Conservation (phyloP, 768 basidiomycete species). For the Phylloporus arenicola region DNA sequence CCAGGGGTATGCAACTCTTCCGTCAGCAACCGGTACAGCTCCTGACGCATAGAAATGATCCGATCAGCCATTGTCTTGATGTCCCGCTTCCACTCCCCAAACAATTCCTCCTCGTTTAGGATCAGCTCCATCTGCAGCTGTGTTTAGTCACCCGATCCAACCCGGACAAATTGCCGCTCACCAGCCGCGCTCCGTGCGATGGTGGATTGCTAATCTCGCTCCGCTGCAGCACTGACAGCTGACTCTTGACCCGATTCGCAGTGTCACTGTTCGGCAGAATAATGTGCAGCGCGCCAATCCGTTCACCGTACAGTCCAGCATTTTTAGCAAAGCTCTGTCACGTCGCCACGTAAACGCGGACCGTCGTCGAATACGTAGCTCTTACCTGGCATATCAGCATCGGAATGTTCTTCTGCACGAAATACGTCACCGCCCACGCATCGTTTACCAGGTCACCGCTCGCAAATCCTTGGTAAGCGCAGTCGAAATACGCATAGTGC, state of each 20-base stretch:
- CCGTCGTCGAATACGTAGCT: not conserved
- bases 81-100: conserved; percentile 86
- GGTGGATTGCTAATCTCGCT: conserved; percentile 97
- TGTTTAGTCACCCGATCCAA: not conserved
- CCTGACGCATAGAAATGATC: conserved; percentile 87
- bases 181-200: conserved; percentile 83
- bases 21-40: conserved; percentile 62
- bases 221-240: conserved; percentile 86
- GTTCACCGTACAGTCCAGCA: conserved; percentile 92
- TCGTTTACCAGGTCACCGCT: conserved; percentile 89
- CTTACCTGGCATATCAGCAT: conserved; percentile 82
- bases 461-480: conserved; percentile 96
- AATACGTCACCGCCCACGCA: conserved; percentile 87
- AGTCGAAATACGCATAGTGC: conserved; percentile 92
- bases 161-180: conserved; percentile 32
- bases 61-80: conserved; percentile 72
- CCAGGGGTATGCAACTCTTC: conserved; percentile 83
- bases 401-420: conserved; percentile 68
- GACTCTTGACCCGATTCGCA: conserved; percentile 71
- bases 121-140: conserved; percentile 65
- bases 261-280: conserved; percentile 60
- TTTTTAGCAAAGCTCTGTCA: conserved; percentile 94
- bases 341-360: conserved; percentile 7
- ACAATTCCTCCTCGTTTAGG: conserved; percentile 65
- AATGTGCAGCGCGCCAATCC: conserved; percentile 89